Percentiles rank a stretch among this genome's conserved stretches.
Conservation (phyloP, 192 early-diverging fungal genomes). For the Entomortierella lignicola region DNA sequence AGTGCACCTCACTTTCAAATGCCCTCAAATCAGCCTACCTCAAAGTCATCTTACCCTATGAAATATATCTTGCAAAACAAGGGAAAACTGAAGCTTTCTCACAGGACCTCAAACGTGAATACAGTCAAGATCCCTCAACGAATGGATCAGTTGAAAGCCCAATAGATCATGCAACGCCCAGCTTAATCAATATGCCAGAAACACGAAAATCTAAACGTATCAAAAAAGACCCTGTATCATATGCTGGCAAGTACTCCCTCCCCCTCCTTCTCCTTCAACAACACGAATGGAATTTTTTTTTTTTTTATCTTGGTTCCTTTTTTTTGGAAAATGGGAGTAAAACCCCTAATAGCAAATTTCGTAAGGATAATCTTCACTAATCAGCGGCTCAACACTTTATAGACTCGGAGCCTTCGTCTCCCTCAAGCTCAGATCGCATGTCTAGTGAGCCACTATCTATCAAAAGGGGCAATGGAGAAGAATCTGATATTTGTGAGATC, state of each 20-base stretch:
- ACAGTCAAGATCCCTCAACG: not conserved
- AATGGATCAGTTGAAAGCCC: constrained; percentile 19
- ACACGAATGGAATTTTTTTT: no score
- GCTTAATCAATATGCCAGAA: not conserved
- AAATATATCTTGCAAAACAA: constrained; percentile 71
- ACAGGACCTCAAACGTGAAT: constrained; percentile 9
- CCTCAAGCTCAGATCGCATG: constrained; percentile 40
- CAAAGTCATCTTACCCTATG: constrained; percentile 76
- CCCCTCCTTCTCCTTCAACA: no score
- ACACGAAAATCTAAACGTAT: constrained; percentile 50
- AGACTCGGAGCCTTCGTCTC: constrained; percentile 47
- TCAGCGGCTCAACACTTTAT: not conserved
- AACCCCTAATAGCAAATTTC: not conserved
- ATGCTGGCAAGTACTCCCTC: constrained; percentile 24
- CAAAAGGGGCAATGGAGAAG: constrained; percentile 67
- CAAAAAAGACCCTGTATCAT: constrained; percentile 48
- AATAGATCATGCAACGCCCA: not conserved
- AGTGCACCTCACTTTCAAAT: constrained; percentile 82
- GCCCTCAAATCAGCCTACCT: constrained; percentile 76
- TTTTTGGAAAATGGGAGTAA: no score
- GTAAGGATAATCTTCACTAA: not conserved
- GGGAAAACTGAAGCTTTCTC: constrained; percentile 21
- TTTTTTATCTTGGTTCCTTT: no score
- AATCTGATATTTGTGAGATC: constrained; percentile 57
- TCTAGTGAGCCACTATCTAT: constrained; percentile 33